Base-by-base conservation (phyloP, 805 yeast genomes). In the Sugiyamaella smithiae region DNA sequence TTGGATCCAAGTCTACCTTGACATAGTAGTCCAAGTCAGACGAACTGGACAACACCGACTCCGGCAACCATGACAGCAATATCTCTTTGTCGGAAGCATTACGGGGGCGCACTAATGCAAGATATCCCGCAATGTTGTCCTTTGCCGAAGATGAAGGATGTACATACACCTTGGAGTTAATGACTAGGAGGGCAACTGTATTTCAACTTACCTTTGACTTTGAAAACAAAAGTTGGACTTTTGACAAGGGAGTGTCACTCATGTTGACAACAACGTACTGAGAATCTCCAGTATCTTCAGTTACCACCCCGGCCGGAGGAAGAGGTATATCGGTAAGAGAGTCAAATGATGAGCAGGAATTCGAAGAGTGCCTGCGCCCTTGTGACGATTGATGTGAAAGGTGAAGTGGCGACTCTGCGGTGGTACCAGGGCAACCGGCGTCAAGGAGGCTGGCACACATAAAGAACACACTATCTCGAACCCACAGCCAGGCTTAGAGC, bases 71-170 rank as follows among this genome's bases (percentile, higher is more conserved):
- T 0, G 89, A 80, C 26, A 88, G 66, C 4, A 79, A 63, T 2
- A 82, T 67, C 35, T 84, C 88, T 53, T 71, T 69, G 61, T 84
- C 73, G 11, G 50, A 41, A 12, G 55, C 50, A 36, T 40, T 41
- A 40, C 70, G 66, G 12, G 86, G 85, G 36, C 75, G 72, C 14
- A 81, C 76, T 12, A 93, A 71, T 5, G 85, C 72, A 32, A 93
- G 63, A 58, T 77, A 88, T 1, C 99, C 99, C 0, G 85, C 67
- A 17, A 91, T 71, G 62, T 91, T 90, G 60, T 91, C 96, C 45
- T 72, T 73, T 24, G 87, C 76, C 17, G 82, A 75, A 9, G 77
- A 71, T 0, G 93, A 78, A 2, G 96, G 95, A 65, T 93, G 99
- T 2, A 90, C 76, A 64, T 81, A 89, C 5, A 85, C 93, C 62